phyloP scores from a whole-genome alignment of 2,329 filamentous ascomycete species.

The Huntiella savannae region DNA sequence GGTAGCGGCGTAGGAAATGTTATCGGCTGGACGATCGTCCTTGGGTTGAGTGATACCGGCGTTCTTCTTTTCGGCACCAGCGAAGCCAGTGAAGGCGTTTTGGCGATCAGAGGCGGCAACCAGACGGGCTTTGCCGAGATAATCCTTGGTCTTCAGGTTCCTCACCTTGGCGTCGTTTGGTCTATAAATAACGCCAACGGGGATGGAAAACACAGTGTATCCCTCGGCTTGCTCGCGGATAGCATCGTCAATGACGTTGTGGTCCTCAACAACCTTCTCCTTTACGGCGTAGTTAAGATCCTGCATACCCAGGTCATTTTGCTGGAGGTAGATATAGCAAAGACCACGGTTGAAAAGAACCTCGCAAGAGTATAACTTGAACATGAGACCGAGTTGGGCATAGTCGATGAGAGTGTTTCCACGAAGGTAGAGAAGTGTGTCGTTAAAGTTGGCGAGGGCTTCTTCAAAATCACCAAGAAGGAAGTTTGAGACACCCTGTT shows the following conservation, averaged over 20 bases:
- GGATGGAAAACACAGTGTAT: slow-evolving; percentile 96
- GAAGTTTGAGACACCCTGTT: slow-evolving; percentile 96
- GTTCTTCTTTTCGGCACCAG: slow-evolving; percentile 61
- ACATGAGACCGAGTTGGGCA: slow-evolving; percentile 82
- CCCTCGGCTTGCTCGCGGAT: slow-evolving; percentile 90
- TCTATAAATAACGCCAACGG: slow-evolving; percentile 83
- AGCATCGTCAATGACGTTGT: slow-evolving; percentile 95
- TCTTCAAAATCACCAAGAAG: slow-evolving; percentile 93
- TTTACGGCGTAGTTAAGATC: slow-evolving; percentile 81
- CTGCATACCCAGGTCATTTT: slow-evolving; percentile 76
- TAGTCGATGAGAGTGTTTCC: slow-evolving; percentile 98
- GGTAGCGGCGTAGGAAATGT: slow-evolving; percentile 77
- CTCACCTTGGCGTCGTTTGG: slow-evolving; percentile 97
- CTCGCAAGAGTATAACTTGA: slow-evolving; percentile 94
- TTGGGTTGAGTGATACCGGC: slow-evolving; percentile 35
- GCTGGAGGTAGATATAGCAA: slow-evolving; percentile 92
- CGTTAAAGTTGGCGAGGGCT: slow-evolving; percentile 94
- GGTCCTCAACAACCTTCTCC: slow-evolving; percentile 89
- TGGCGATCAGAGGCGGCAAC: slow-evolving; percentile 70
- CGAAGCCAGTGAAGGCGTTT: slow-evolving; percentile 68
- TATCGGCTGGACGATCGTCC: slow-evolving; percentile 68
- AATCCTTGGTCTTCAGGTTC: slow-evolving; percentile 94
- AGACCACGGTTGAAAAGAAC: slow-evolving; percentile 93
- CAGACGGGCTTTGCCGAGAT: slow-evolving; percentile 84
- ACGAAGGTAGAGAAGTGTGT: slow-evolving; percentile 80